These are phyloP conservation scores for Ophiocordyceps australis DNA, from an alignment of 2,329 filamentous ascomycete genomes.

Conservation along the genomic window DNA sequence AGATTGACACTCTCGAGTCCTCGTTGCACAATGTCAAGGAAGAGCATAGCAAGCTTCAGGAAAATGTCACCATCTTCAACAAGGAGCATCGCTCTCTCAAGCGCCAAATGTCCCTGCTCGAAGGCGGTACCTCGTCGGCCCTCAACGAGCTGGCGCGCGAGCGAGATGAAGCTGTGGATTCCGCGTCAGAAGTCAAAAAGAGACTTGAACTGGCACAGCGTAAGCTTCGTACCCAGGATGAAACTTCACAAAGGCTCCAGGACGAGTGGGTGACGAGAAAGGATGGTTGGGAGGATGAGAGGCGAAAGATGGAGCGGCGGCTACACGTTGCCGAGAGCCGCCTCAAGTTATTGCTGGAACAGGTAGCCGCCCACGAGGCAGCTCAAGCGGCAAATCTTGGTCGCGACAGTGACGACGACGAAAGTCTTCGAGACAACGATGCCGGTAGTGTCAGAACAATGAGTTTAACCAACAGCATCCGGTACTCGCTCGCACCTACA, in stretches of 20 bases:
- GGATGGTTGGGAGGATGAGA: constrained; percentile 69
- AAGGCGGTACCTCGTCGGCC: constrained; percentile 75
- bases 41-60: constrained; percentile 56
- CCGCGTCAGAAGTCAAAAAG: constrained; percentile 51
- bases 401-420: constrained; percentile 35
- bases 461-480: constrained; percentile 54
- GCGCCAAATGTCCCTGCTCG: constrained; percentile 69
- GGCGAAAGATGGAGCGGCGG: constrained; percentile 64
- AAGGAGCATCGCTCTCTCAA: constrained; percentile 71
- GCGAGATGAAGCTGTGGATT: constrained; percentile 66
- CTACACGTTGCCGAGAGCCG: constrained; percentile 81
- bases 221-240: constrained; percentile 61
- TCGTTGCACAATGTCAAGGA: constrained; percentile 51
- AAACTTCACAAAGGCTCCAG: constrained; percentile 64
- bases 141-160: constrained; percentile 71
- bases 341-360: constrained; percentile 67
- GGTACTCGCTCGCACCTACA: constrained; percentile 45
- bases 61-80: constrained; percentile 39
- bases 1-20: constrained; percentile 72
- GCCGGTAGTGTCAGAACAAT: constrained; percentile 52
- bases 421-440: constrained; percentile 51
- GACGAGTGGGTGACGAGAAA: constrained; percentile 72
- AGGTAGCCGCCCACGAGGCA: constrained; percentile 56
- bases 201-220: constrained; percentile 65
- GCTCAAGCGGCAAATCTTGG: constrained; percentile 15